Conservation (phyloP, 2,329 filamentous ascomycete species). For the Neopestalotiopsis rosae region DNA sequence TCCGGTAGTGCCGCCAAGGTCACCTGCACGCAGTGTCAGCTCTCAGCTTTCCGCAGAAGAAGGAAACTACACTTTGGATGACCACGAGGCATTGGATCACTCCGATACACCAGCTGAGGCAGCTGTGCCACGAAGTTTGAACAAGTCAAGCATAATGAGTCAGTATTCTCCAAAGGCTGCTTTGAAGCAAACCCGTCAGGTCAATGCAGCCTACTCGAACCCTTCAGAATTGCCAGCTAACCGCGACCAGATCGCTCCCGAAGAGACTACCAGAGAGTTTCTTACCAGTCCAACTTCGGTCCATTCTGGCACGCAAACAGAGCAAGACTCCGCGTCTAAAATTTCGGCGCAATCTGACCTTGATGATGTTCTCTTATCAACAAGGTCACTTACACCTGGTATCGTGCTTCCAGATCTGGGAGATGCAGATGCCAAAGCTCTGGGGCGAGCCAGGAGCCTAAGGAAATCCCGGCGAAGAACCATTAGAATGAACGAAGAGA, state of each 20-base stretch:
- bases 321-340: slow-evolving; percentile 15
- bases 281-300: slow-evolving; percentile 21
- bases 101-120: not conserved
- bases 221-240: slow-evolving; percentile 6
- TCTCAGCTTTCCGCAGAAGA: not conserved
- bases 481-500: slow-evolving; percentile 17
- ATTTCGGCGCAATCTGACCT: not conserved
- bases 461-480: slow-evolving; percentile 13
- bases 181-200: slow-evolving; percentile 7
- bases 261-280: slow-evolving; percentile 18
- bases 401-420: slow-evolving; percentile 17
- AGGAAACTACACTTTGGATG: not conserved
- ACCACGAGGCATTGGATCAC: not conserved
- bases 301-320: slow-evolving; percentile 23
- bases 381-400: slow-evolving; percentile 11
- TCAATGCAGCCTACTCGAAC: slow-evolving; percentile 10
- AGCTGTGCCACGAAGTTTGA: not conserved
- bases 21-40: slow-evolving; percentile 7
- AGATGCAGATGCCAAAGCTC: slow-evolving; percentile 13
- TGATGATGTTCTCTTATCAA: not conserved
- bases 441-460: slow-evolving; percentile 17
- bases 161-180: slow-evolving; percentile 12
- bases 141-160: slow-evolving; percentile 14
- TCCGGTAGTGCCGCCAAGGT: slow-evolving; percentile 10
- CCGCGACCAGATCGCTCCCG: slow-evolving; percentile 15